Evolutionary conservation across 495 filamentous ascomycete genomes (phyloP).

Genomic region (Amorphotheca resinae): DNA sequence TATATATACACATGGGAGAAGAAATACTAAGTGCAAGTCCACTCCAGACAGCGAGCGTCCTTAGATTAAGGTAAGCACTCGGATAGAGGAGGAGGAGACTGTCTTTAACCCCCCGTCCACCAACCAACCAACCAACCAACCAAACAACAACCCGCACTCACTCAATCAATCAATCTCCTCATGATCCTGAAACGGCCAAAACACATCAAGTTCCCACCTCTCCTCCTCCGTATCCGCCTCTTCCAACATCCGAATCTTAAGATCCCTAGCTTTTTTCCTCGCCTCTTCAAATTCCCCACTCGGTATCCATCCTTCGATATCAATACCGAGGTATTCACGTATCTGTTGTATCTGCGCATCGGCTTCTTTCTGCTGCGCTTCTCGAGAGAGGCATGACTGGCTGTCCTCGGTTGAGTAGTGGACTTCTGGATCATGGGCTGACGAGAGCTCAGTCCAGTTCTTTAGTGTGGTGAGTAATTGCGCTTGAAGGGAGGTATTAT

Average conservation of each 20-base stretch:
- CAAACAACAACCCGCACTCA: too few relatives aligned
- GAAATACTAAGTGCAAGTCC: too few relatives aligned
- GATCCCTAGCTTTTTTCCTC: slow-evolving; percentile 3
- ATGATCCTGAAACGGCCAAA: slow-evolving; percentile 8
- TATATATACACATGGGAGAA: too few relatives aligned
- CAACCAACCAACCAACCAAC: too few relatives aligned
- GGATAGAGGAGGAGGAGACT: too few relatives aligned
- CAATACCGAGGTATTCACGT: slow-evolving; percentile 5
- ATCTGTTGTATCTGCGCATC: slow-evolving; percentile 6
- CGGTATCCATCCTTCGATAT: slow-evolving; percentile 4
- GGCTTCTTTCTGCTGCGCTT: slow-evolving; percentile 3
- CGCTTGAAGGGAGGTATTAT: slow-evolving; percentile 5
- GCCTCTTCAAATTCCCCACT: slow-evolving; percentile 7
- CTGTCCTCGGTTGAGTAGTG: slow-evolving; percentile 3
- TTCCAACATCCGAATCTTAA: slow-evolving; percentile 6
- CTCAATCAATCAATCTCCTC: slow-evolving; percentile 6
- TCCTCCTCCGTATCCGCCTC: slow-evolving; percentile 5
- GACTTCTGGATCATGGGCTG: slow-evolving; percentile 1
- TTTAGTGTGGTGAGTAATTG: not conserved
- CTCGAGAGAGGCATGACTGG: slow-evolving; percentile 2
- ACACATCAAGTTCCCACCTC: not conserved
- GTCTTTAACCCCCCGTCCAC: too few relatives aligned
- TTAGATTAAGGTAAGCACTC: too few relatives aligned
- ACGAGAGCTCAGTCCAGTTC: slow-evolving; percentile 1
- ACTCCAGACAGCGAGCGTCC: too few relatives aligned